Evolutionary conservation across 768 basidiomycete species (phyloP), one percentile per base, ranked within the genome.

Genomic region (Pleurotus cornucopiae): DNA sequence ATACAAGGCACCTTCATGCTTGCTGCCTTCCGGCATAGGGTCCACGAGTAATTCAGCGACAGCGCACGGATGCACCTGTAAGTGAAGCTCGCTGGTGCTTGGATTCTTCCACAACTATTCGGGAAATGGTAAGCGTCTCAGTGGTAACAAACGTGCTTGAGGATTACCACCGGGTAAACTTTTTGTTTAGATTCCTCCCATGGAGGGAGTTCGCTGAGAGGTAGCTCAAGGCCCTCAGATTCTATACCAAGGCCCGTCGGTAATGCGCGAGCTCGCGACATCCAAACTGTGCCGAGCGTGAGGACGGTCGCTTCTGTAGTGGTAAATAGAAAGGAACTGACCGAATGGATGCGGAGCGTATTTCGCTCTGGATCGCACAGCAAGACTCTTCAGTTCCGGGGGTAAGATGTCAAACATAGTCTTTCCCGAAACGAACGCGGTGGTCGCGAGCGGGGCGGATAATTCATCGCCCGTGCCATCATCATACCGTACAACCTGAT

Each of bases 81-180:
- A 86, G 66, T 95, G 91, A 18, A 98, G 78, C 1, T 76, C 74
- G 23, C 86, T 85, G 9, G 93, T 96, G 5, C 83, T 81, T 0
- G 93, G 91, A 70, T 95, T 96, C 77, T 95, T 95, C 94, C 94
- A 96, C 6, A 88, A 67, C 88, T 93, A 60, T 13, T 44, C 43
- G 40, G 60, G 46, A 11, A 16, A 12, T 5, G 5, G 11, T 52
- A 30, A n/a, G 44, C 18, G 9, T 14, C 56, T 18, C 25, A 44
- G 49, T 34, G 7, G 62, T 76, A 45, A 57, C 79, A 61, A 41
- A 13, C n/a, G 25, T 26, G 60, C 13, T 44, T 21, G 71, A 5
- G n/a, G 16, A 73, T 57, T 56, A 77, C 76, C 40, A 91, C 66
- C 20, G 93, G 91, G 53, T 86, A 77, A 2, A 76, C 73, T 78